phyloP scores from a whole-genome alignment of 2,329 filamentous ascomycete genomes.

The Verticillium klebahnii region DNA sequence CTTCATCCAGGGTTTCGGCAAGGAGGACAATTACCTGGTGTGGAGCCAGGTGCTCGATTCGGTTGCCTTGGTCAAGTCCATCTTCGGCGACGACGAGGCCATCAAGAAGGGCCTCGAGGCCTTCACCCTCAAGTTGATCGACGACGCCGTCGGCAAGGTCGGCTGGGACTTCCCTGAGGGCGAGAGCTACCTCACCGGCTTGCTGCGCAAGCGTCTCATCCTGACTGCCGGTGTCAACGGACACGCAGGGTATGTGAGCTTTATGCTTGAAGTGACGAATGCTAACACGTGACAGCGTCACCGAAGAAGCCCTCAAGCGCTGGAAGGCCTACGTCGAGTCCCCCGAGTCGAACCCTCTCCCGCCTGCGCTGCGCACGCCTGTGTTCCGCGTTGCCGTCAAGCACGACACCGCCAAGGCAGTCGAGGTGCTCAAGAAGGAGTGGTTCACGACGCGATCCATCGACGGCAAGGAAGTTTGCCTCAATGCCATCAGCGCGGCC shows the following conservation, averaged over 20 bases:
- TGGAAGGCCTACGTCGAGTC: conserved; percentile 78
- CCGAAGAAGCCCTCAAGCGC: conserved; percentile 68
- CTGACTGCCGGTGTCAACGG: conserved; percentile 69
- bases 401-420: conserved; percentile 61
- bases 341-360: conserved; percentile 62
- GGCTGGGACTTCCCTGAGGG: conserved; percentile 78
- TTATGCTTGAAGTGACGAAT: not conserved
- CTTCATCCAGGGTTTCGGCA: conserved; percentile 78
- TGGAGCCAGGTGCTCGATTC: conserved; percentile 82
- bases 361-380: conserved; percentile 74
- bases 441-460: conserved; percentile 79
- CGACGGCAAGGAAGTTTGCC: conserved; percentile 84
- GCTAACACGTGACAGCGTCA: conserved; percentile 42
- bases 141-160: conserved; percentile 68
- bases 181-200: conserved; percentile 77
- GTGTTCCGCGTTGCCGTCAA: conserved; percentile 78
- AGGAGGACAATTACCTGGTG: conserved; percentile 81
- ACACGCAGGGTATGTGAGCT: conserved; percentile 57
- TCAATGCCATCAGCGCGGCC: conserved; percentile 70
- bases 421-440: conserved; percentile 76
- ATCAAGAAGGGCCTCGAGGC: conserved; percentile 70
- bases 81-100: conserved; percentile 73
- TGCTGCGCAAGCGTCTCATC: conserved; percentile 80
- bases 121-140: conserved; percentile 74
- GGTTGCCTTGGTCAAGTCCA: conserved; percentile 71